Conservation (phyloP, 768 basidiomycete species). For the Dendrothele bispora region DNA sequence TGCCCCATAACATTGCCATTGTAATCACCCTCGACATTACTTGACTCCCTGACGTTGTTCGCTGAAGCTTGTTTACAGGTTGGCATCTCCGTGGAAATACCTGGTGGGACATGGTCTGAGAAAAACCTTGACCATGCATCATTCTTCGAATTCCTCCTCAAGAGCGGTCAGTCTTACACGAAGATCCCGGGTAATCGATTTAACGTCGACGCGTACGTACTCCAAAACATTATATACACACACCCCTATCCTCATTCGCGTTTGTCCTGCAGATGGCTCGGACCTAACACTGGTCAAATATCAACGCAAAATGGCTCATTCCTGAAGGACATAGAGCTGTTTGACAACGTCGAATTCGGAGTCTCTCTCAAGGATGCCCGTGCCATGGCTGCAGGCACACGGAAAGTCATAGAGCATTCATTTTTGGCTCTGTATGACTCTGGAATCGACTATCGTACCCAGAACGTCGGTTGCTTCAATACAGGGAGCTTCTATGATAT, state of each 20-base stretch:
- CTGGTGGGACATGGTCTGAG: constrained; percentile 24
- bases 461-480: constrained; percentile 42
- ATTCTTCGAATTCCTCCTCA: constrained; percentile 37
- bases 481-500: constrained; percentile 27
- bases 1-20: too few relatives aligned
- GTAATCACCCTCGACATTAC: too few relatives aligned
- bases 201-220: too few relatives aligned
- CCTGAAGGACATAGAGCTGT: constrained; percentile 33
- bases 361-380: constrained; percentile 34
- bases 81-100: constrained; percentile 38
- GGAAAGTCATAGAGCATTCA: constrained; percentile 36
- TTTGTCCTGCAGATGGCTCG: constrained; percentile 21
- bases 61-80: too few relatives aligned
- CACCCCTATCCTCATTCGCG: not conserved
- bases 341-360: constrained; percentile 42
- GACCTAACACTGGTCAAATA: constrained; percentile 25
- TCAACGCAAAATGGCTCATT: constrained; percentile 32
- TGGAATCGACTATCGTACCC: constrained; percentile 44
- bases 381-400: constrained; percentile 31
- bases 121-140: constrained; percentile 31
- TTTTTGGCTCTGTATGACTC: constrained; percentile 47
- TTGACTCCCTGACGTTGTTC: too few relatives aligned
- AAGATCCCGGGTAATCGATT: too few relatives aligned
- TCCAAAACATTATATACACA: not conserved
- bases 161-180: constrained; percentile 28